Base-by-base conservation (phyloP, 108 stramenopile genomes). In the Mediolabrus comicus region DNA sequence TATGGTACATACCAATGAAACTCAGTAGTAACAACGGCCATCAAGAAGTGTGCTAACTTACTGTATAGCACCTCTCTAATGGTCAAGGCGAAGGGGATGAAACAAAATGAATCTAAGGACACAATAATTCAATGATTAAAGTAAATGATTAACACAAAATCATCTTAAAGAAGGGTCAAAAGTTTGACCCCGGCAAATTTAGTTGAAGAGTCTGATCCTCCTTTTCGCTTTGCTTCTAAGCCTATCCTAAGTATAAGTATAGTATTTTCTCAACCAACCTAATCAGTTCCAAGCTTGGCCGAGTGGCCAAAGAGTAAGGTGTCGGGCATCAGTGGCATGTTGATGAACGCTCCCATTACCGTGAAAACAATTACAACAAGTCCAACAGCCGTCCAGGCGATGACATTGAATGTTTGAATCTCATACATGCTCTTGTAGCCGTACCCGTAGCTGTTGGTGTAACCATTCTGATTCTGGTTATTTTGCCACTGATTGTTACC, bases 401-500 rank as follows among this genome's bases (percentile, higher is more conserved):
- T 86, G 63, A 92, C 82, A 62, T 94, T 94, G 87, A 90, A 92
- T 43, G 90, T 90, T 68, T 94, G 93, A 54, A 94, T 94, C 68
- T 94, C 89, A 64, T 89, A 89, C 87, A 94, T 94, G 61, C 89
- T 86, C 77, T 91, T 94, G 80, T 85, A 86, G 25, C 87, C 85
- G 56, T 88, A 83, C 64, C 64, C 79, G 51, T 91, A 77, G 25
- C 71, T 79, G 49, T 87, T 65, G 29, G 30, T 65, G 46, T 84
- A 66, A 7, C 71, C 66, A 14, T 72, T 35, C 34, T 77, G 73
- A 13, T 83, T 64, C 8, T 29, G 69, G 25, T 77, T 58, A 7
- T 71, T 31, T 38, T 36, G 62, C 29, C 54, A 17, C 29, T 71
- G 53, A 9, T 66, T 26, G 39, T 46, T 51, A 2, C 60, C 62